Evolutionary conservation across 495 filamentous ascomycete genomes (phyloP), one percentile per base, ranked within the genome.

Genomic region (Acidomyces sp.): DNA sequence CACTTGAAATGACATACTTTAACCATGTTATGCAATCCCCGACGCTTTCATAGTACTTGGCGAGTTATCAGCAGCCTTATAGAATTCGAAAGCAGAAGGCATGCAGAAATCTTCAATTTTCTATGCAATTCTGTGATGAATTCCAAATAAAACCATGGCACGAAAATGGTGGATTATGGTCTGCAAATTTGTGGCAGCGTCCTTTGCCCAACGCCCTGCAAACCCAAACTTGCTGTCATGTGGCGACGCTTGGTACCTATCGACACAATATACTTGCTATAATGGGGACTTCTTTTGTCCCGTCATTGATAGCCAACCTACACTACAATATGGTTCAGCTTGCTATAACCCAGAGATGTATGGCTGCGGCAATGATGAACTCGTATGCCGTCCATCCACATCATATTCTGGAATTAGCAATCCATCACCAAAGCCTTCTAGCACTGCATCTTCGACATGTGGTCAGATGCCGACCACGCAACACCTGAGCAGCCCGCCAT

Each of bases 231-330:
- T 62, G 15, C 34, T 60, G 34, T 45, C 51, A 0, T 65, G 63
- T 37, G 63, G 62, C n/a, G 48, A 42, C 15, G 54, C 58, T 12
- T 60, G 46, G 46, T 65, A 65, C 37, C 54, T 40, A 0, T 52
- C 62, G 19, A 52, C 58, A 2, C 41, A 66, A 60, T 62, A 67
- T 37, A 66, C 63, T n/a, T 67, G 64, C 39, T 66, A 64, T 34
- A 49, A 57, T 35, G 35, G 39, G 4, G 39, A 60, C 24, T 65
- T 65, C 21, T 53, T 67, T 18, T 67, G 63, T 28, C 64, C 64
- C 2, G 51, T 67, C 7, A 18, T 58, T 13, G 43, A 61, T 32
- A 54, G 49, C 28, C 49, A 54, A 21, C 55, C 57, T 19, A 64
- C 55, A 13, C 48, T 65, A 18, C 51, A 44, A 45, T 67, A 62